Percentiles rank a stretch among this genome's conserved stretches.
These are phyloP conservation scores for Cochliopodium minus DNA, from an alignment of 208 protist genomes.

Conservation along the genomic window DNA sequence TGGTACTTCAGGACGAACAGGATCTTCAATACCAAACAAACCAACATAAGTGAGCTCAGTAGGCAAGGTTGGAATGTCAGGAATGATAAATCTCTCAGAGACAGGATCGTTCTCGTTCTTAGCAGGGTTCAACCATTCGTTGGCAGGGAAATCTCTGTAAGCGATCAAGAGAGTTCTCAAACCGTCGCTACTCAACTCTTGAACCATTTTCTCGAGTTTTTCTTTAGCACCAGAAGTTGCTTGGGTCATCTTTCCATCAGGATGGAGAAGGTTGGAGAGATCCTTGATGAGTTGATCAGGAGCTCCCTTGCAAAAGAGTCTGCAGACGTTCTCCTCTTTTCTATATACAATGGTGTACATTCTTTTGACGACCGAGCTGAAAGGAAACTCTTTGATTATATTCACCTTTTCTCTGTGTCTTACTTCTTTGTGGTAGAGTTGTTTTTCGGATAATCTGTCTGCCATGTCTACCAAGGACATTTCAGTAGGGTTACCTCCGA, in stretches of 20 bases:
- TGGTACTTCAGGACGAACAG: conserved; percentile 69
- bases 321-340: background rate
- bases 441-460: too few relatives aligned
- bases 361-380: conserved; percentile 26
- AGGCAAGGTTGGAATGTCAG: too few relatives aligned
- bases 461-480: too few relatives aligned
- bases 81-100: too few relatives aligned
- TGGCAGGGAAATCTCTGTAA: background rate
- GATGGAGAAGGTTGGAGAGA: conserved; percentile 8
- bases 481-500: too few relatives aligned
- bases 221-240: background rate
- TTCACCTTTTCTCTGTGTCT: too few relatives aligned
- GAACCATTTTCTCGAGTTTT: background rate
- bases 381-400: too few relatives aligned
- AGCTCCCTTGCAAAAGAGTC: conserved; percentile 2
- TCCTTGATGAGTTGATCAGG: background rate
- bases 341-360: conserved; percentile 15
- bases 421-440: too few relatives aligned
- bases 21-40: conserved; percentile 81
- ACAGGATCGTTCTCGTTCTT: conserved; percentile 7
- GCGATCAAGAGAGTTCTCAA: conserved; percentile 13
- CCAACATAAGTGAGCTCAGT: too few relatives aligned
- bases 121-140: background rate
- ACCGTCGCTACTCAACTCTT: conserved; percentile 2
- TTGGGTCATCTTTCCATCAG: background rate